Conservation (phyloP, 2,329 filamentous ascomycete species). For the Talaromyces pinophilus region DNA sequence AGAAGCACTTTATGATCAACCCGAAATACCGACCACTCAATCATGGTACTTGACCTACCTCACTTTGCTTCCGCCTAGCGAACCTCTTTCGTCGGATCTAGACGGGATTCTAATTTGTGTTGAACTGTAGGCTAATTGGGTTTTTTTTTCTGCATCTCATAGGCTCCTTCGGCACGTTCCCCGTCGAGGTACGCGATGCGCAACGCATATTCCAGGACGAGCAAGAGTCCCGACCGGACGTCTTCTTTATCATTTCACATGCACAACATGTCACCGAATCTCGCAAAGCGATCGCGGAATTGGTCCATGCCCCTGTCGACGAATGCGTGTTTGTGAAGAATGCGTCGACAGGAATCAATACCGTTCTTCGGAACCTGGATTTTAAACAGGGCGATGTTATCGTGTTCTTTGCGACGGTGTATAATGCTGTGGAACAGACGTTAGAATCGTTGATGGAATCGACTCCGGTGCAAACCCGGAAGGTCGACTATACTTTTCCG, state of each 20-base stretch:
- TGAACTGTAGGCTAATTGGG: not conserved
- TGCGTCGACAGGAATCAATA: constrained; percentile 70
- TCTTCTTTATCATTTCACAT: constrained; percentile 71
- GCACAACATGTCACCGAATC: constrained; percentile 63
- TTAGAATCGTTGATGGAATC: constrained; percentile 73
- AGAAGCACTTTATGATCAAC: constrained; percentile 68
- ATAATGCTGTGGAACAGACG: constrained; percentile 74
- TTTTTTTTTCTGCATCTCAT: not conserved
- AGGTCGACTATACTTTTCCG: constrained; percentile 68
- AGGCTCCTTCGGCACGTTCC: constrained; percentile 77
- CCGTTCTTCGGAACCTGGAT: constrained; percentile 71
- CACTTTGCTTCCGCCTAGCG: not conserved
- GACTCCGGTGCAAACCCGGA: constrained; percentile 51
- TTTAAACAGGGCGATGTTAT: constrained; percentile 72
- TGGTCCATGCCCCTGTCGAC: constrained; percentile 66
- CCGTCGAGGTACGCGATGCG: constrained; percentile 60
- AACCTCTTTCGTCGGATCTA: not conserved
- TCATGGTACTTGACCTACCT: constrained; percentile 59
- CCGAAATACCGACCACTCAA: constrained; percentile 72
- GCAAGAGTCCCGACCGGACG: constrained; percentile 69
- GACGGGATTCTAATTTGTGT: not conserved
- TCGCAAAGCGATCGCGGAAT: constrained; percentile 63
- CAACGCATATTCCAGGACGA: constrained; percentile 66
- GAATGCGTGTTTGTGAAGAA: constrained; percentile 78
- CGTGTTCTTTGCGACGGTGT: constrained; percentile 75